Evolutionary conservation across 1,284 basidiomycete genomes (phyloP).

Genomic region (Cryptococcus maquisensis): DNA sequence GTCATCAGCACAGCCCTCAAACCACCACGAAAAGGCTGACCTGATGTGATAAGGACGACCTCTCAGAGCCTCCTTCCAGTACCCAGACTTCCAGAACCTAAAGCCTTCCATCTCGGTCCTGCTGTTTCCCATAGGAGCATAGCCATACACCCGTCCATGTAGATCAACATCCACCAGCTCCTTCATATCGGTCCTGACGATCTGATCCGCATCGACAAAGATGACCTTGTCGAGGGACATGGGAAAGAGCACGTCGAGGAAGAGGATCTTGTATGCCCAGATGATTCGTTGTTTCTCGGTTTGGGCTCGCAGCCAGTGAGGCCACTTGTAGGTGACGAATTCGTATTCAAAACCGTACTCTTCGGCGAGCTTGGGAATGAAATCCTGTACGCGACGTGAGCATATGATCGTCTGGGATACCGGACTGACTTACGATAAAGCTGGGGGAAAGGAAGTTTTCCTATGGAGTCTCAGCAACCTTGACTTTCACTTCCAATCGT

Average conservation of each 20-base stretch:
- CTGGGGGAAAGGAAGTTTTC: slow-evolving; percentile 96
- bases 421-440: slow-evolving; percentile 65
- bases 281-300: slow-evolving; percentile 97
- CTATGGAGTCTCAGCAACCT: slow-evolving; percentile 13
- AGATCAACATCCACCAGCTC: slow-evolving; percentile 88
- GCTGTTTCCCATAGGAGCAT: slow-evolving; percentile 96
- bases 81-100: slow-evolving; percentile 95
- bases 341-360: slow-evolving; percentile 91
- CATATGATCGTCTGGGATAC: neutral
- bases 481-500: neutral
- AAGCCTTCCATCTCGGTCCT: slow-evolving; percentile 94
- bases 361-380: slow-evolving; percentile 84
- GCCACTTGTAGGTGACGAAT: slow-evolving; percentile 98
- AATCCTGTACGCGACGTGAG: slow-evolving; percentile 60
- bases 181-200: slow-evolving; percentile 90
- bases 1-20: neutral
- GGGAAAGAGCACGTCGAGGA: slow-evolving; percentile 96
- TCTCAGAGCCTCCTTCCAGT: slow-evolving; percentile 80
- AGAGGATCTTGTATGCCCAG: slow-evolving; percentile 99
- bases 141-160: slow-evolving; percentile 85
- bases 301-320: slow-evolving; percentile 91
- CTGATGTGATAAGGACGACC: slow-evolving; percentile 89
- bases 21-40: slow-evolving; percentile 49
- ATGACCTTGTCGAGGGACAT: slow-evolving; percentile 98
- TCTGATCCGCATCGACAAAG: slow-evolving; percentile 97